A percentile compares a stretch with the other conserved stretches of the same genome.
These are phyloP conservation scores for Cucurbita argyrosperma DNA, from an alignment of 306 rosid genomes.

Conservation along the genomic window DNA sequence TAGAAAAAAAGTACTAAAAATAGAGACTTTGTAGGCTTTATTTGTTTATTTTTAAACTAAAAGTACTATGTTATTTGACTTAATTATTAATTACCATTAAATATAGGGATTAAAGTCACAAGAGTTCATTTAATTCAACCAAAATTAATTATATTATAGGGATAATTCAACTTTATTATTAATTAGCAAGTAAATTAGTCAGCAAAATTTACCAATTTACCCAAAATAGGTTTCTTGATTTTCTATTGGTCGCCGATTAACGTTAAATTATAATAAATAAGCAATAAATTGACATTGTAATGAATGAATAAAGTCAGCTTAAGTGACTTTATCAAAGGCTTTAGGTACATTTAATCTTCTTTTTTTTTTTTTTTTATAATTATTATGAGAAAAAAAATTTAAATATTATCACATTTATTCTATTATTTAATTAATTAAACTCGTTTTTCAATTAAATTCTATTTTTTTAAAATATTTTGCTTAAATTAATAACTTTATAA, in stretches of 20 bases:
- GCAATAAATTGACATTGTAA: background rate
- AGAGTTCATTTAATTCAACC: background rate
- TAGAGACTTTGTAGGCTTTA: no score
- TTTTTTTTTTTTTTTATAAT: no score
- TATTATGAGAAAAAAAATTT: background rate
- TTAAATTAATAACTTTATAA: background rate
- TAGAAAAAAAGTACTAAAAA: no score
- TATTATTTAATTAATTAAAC: background rate
- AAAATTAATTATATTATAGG: background rate
- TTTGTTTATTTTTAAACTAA: no score
- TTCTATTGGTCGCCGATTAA: background rate
- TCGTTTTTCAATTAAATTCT: no score
- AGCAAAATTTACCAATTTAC: background rate
- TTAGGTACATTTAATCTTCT: background rate
- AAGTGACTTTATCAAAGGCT: background rate
- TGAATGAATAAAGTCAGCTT: background rate
- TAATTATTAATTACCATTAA: no score
- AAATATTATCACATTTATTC: background rate
- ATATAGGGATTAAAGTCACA: background rate
- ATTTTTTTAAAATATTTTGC: no score
- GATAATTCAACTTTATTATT: background rate
- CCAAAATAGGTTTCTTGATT: background rate
- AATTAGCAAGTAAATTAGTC: background rate
- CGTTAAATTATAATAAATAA: background rate
- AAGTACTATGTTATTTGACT: no score